Conservation (phyloP, 306 rosid species). For the Dalbergia cochinchinensis region DNA sequence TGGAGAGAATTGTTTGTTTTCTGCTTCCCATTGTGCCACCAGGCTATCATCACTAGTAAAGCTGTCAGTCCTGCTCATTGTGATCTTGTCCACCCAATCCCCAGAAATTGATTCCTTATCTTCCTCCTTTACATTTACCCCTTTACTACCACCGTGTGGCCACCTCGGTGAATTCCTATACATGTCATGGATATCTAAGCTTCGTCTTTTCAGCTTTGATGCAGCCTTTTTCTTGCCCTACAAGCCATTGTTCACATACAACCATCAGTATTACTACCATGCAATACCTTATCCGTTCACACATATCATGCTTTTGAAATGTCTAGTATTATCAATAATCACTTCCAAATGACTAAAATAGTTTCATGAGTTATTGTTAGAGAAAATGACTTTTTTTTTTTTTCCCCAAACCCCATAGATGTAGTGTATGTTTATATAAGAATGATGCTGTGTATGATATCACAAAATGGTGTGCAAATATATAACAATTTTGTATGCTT, state of each 20-base stretch:
- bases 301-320: constrained; percentile 14
- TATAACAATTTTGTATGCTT: not conserved
- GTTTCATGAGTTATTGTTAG: too few species aligned
- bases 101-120: constrained; percentile 68
- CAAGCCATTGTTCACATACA: constrained; percentile 12
- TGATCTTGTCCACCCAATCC: constrained; percentile 68
- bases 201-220: constrained; percentile 63
- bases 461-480: too few species aligned
- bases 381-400: too few species aligned
- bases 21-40: constrained; percentile 71
- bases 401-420: too few species aligned
- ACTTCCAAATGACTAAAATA: too few species aligned
- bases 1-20: constrained; percentile 57
- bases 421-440: too few species aligned
- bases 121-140: constrained; percentile 54
- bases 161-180: constrained; percentile 55
- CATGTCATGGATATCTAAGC: constrained; percentile 81
- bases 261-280: not conserved
- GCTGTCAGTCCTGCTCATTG: constrained; percentile 61
- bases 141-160: constrained; percentile 47
- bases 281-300: too few species aligned
- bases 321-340: not conserved
- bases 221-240: constrained; percentile 56
- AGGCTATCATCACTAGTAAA: constrained; percentile 64
- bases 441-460: too few species aligned